Conservation (phyloP, 2,329 filamentous ascomycete species). For the Claviceps sp. region DNA sequence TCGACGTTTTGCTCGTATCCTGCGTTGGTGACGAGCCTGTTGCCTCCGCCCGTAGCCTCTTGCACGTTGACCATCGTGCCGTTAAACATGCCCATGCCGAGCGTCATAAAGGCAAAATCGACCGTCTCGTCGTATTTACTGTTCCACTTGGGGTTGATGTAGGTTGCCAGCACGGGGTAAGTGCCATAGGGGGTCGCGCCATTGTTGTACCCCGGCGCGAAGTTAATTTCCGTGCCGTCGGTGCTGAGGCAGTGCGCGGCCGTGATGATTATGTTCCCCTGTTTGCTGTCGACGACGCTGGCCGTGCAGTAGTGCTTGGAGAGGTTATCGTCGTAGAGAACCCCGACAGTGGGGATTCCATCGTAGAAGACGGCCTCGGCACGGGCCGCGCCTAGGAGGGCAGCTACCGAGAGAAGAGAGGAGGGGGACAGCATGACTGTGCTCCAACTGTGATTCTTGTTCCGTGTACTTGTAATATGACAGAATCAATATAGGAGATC, state of each 20-base stretch:
- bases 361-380: slow-evolving; percentile 4
- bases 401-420: not conserved
- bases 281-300: slow-evolving; percentile 6
- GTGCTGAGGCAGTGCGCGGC: slow-evolving; percentile 6
- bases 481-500: too few relatives aligned
- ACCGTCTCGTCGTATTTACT: slow-evolving; percentile 1
- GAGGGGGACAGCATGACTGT: too few relatives aligned
- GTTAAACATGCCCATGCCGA: slow-evolving; percentile 5
- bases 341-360: slow-evolving; percentile 6
- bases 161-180: slow-evolving; percentile 5
- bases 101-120: slow-evolving; percentile 8
- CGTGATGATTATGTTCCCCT: slow-evolving; percentile 7
- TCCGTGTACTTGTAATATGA: too few relatives aligned
- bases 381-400: not conserved
- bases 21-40: slow-evolving; percentile 5
- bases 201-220: slow-evolving; percentile 7
- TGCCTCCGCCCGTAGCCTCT: slow-evolving; percentile 5
- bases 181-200: slow-evolving; percentile 7
- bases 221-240: slow-evolving; percentile 2
- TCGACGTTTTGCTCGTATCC: slow-evolving; percentile 5
- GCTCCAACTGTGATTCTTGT: too few relatives aligned
- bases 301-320: slow-evolving; percentile 6
- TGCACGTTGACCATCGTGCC: slow-evolving; percentile 6
- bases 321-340: slow-evolving; percentile 2
- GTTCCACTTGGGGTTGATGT: slow-evolving; percentile 5